Percentiles rank a stretch among this genome's conserved stretches.
These are phyloP conservation scores for Irpex lacteus DNA, from an alignment of 1,284 basidiomycete species.

Conservation along the genomic window DNA sequence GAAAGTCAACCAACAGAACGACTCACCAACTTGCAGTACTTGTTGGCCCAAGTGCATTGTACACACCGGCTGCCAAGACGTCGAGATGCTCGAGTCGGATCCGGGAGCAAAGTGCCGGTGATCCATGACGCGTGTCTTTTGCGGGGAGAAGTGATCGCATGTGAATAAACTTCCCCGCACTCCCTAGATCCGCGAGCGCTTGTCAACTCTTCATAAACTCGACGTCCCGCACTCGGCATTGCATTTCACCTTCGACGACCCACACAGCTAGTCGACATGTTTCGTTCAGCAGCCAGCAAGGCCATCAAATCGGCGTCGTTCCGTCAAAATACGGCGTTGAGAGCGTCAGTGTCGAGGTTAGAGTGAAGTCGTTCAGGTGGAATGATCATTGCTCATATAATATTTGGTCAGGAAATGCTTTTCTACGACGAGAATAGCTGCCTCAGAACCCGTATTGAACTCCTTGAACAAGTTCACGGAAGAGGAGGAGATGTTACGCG, in stretches of 20 bases:
- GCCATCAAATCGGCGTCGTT: background rate
- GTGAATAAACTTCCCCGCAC: background rate
- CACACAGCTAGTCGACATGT: background rate
- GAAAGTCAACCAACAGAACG: too few species aligned
- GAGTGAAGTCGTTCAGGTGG: background rate
- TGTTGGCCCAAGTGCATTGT: too few species aligned
- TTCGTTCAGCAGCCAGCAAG: background rate
- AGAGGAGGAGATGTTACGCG: constrained; percentile 89
- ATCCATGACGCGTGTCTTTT: too few species aligned
- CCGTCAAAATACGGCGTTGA: background rate
- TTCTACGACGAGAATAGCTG: constrained; percentile 8
- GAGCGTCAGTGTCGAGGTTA: background rate
- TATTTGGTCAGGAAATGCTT: background rate
- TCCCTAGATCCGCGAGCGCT: background rate
- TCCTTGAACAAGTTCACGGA: constrained; percentile 84
- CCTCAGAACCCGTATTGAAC: constrained; percentile 32
- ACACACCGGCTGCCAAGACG: too few species aligned
- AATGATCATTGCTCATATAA: background rate
- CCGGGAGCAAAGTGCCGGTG: too few species aligned
- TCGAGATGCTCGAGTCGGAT: too few species aligned
- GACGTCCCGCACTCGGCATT: background rate
- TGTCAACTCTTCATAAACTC: background rate
- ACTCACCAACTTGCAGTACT: too few species aligned
- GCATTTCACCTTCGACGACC: background rate
- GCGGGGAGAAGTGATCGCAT: background rate